These are phyloP conservation scores for Salix dunnii DNA, from an alignment of 345 rosid genomes.

Conservation along the genomic window DNA sequence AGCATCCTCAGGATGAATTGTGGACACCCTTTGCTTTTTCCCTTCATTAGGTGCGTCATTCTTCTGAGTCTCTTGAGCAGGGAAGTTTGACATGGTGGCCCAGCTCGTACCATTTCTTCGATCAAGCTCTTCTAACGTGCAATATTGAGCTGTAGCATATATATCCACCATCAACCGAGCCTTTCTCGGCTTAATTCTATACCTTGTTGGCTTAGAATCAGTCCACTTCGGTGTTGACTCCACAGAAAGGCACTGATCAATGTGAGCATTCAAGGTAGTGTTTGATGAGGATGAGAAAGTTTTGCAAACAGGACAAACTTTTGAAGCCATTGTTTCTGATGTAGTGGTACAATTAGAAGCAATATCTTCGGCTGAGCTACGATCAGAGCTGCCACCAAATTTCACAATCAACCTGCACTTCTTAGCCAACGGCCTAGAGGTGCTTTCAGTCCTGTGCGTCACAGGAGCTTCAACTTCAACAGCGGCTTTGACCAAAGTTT, in stretches of 20 bases:
- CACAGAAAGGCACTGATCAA: conserved; percentile 87
- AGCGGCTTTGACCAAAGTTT: conserved; percentile 29
- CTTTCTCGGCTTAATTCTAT: conserved; percentile 73
- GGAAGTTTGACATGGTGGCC: conserved; percentile 46
- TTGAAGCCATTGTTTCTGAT: conserved; percentile 74
- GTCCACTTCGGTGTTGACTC: conserved; percentile 66
- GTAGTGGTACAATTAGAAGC: conserved; percentile 51
- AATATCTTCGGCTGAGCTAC: conserved; percentile 59
- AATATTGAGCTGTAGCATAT: conserved; percentile 53
- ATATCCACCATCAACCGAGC: conserved; percentile 76
- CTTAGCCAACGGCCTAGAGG: conserved; percentile 37
- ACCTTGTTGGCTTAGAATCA: conserved; percentile 53
- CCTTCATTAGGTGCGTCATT: conserved; percentile 32
- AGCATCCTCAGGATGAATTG: conserved; percentile 44
- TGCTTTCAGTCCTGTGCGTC: conserved; percentile 35
- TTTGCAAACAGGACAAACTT: conserved; percentile 98
- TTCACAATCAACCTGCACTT: conserved; percentile 76
- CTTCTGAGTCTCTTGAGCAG: conserved; percentile 36
- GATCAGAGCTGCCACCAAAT: conserved; percentile 59
- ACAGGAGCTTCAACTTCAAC: conserved; percentile 30
- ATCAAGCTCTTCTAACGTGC: conserved; percentile 92
- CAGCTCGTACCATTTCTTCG: conserved; percentile 76
- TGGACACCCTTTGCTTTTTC: conserved; percentile 33
- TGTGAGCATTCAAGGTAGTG: conserved; percentile 98
- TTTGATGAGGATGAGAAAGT: conserved; percentile 91